Evolutionary conservation across 2,329 filamentous ascomycete species (phyloP).

Genomic region (Tolypocladium inflatum): DNA sequence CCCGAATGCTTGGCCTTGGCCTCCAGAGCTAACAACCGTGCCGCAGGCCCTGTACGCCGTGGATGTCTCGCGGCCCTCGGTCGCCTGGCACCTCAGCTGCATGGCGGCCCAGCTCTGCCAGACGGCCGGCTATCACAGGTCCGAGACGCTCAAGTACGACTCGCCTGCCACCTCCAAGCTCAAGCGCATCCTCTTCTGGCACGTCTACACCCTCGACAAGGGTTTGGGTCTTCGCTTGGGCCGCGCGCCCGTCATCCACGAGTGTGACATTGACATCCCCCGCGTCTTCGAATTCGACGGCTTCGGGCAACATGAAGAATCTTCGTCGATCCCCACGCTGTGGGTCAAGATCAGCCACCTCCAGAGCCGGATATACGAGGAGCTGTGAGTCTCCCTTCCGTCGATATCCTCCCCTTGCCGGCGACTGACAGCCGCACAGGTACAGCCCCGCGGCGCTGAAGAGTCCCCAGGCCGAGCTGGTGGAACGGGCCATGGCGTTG

Average conservation of each 20-base stretch:
- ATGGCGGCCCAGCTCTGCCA: constrained; percentile 52
- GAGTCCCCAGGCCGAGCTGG: constrained; percentile 27
- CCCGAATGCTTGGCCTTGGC: not conserved
- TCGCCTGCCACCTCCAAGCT: constrained; percentile 20
- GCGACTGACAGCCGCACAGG: constrained; percentile 12
- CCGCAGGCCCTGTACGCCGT: constrained; percentile 49
- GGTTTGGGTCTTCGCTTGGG: constrained; percentile 49
- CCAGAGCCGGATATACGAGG: constrained; percentile 49
- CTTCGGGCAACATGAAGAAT: constrained; percentile 17
- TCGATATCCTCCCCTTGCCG: too few relatives aligned
- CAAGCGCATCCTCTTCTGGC: constrained; percentile 38
- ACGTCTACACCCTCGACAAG: constrained; percentile 48
- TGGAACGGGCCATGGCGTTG: constrained; percentile 27
- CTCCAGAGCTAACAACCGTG: not conserved
- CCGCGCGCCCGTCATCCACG: constrained; percentile 46
- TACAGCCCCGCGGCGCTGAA: constrained; percentile 41
- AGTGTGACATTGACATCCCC: constrained; percentile 48
- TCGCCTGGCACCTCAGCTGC: constrained; percentile 55
- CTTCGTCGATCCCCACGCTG: constrained; percentile 31
- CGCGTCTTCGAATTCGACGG: constrained; percentile 33
- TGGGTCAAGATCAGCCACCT: constrained; percentile 49
- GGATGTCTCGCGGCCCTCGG: constrained; percentile 50
- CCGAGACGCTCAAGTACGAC: constrained; percentile 22
- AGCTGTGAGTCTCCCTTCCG: constrained; percentile 19
- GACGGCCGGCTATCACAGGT: constrained; percentile 51